Base-by-base conservation (phyloP, 352 stramenopile genomes). In the Saprolegnia parasitica region DNA sequence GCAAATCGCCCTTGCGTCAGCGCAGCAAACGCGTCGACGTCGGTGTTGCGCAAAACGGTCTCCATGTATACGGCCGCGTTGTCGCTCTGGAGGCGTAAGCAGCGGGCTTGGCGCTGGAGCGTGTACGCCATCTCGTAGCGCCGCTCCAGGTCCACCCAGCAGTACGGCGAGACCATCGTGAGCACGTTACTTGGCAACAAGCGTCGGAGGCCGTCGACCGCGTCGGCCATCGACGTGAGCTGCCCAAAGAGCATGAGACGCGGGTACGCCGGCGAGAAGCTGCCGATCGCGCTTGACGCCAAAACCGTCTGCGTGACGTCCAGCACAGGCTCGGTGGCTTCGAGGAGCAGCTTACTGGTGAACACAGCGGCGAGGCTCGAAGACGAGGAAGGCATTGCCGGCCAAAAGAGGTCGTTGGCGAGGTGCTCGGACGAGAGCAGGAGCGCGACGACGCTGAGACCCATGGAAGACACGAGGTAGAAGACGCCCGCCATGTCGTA, bases 21-120 rank as follows among this genome's bases (percentile, higher is more conserved):
- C 23, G 23, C 21, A n/a, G 35, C 13, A n/a, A 61, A 61, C 20
- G 23, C 54, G 11, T 37, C 5, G 54, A 37, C 15, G 26, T 61
- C 24, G 29, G 35, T 61, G 54, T 61, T 61, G 23, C 54, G 54
- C 23, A 61, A 20, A 21, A 61, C 16, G 4, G 54, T 11, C 20
- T 61, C 54, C 23, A 61, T 8, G 54, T 61, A 61, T 1, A 42
- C 54, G 15, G 54, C 54, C 2, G 54, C 54, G 29, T 61, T 61
- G n/a, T 61, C 24, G 15, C 11, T 20, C 23, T 45, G 6, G 11
- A 20, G 16, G 18, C 18, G 42, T 4, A 4, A 2, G 54, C 23
- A 42, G 13, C 23, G 54, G 1, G 1, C 13, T 42, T 61, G 54
- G 24, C 9, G 54, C 2, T 37, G 8, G 1, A 5, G 20, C n/a